Base-by-base conservation (phyloP, 768 basidiomycete genomes). In the Rhodotorula paludigena region DNA sequence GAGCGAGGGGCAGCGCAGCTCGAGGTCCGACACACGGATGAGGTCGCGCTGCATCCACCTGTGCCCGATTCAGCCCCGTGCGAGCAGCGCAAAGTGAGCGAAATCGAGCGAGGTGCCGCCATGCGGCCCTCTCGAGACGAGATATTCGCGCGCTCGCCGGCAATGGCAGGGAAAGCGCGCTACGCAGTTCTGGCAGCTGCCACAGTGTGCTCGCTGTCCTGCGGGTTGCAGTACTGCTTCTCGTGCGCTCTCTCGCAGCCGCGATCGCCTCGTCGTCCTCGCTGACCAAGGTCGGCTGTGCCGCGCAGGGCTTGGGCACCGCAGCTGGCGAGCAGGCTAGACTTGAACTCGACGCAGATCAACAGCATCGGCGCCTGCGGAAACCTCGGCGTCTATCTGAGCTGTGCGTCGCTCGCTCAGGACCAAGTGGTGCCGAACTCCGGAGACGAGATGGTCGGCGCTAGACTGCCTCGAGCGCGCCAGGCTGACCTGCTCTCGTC, bases 21-120 rank as follows among this genome's bases (percentile, higher is more conserved):
- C 60, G 41, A 81, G 76, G 48, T 76, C 73, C 28, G 69, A 66
- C 63, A 81, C 75, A n/a, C 66, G 56, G 62, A 80, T 77, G 32
- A 55, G 58, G 57, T 79, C 79, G 25, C 32, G 11, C 45, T 56
- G 55, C 67, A 64, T 69, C 23, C 52, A 54, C 41, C 44, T 42
- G 41, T n/a, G n/a, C n/a, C n/a, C n/a, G n/a, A n/a, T n/a, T n/a
- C n/a, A n/a, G 51, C 11, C 7, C 21, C 35, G 33, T 47, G 25
- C 44, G 8, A 47, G 45, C 45, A n/a, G n/a, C n/a, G n/a, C n/a
- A n/a, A n/a, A n/a, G n/a, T n/a, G n/a, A n/a, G n/a, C n/a, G n/a
- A n/a, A n/a, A n/a, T n/a, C n/a, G n/a, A n/a, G n/a, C n/a, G n/a
- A n/a, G n/a, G n/a, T n/a, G n/a, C n/a, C n/a, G n/a, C n/a, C n/a